Evolutionary conservation across 345 rosid genomes (phyloP), one percentile per base, ranked within the genome.

Genomic region (Lumnitzera racemosa): DNA sequence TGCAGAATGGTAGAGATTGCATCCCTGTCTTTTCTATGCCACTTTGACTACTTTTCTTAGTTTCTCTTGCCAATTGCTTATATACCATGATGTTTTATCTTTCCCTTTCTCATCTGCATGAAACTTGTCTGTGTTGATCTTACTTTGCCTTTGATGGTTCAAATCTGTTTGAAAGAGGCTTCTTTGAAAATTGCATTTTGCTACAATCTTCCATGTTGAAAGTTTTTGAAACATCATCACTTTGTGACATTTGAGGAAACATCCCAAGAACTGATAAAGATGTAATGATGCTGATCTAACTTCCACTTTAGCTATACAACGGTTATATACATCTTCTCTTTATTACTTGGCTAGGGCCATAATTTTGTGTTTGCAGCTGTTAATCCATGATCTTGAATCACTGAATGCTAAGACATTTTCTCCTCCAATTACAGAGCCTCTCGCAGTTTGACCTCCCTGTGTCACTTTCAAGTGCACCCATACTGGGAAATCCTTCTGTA

Each of bases 381-480:
- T 14, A 57, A 12, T 57, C 59, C 15, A 31, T 52, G 52, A 29
- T 11, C 59, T 46, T 55, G 24, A 16, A n/a, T 61, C 57, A 36
- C 47, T 69, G 70, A 69, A 71, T 63, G 43, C 43, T 36, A 36
- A 36, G 11, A 36, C 7, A 74, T 15, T 74, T 83, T 51, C 68
- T 72, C 72, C 62, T 15, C 49, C 51, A 62, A 81, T 66, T 81
- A 66, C 88, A 94, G 99, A 90, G 97, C 76, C 87, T 94, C 64
- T 94, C 97, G 47, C 99, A 94, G 68, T 94, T 94, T 67, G 88
- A 94, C 80, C 97, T 94, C 61, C 94, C 99, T 47, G 97, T 84
- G 68, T 82, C 97, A 36, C 86, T 84, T 74, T 71, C 99, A 70
- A 86, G 75, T 77, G 86, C 85, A 51, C 91, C 84, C 59, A 64